These are phyloP conservation scores for Leccinum ochraceum DNA, from an alignment of 768 basidiomycete genomes.

Conservation along the genomic window DNA sequence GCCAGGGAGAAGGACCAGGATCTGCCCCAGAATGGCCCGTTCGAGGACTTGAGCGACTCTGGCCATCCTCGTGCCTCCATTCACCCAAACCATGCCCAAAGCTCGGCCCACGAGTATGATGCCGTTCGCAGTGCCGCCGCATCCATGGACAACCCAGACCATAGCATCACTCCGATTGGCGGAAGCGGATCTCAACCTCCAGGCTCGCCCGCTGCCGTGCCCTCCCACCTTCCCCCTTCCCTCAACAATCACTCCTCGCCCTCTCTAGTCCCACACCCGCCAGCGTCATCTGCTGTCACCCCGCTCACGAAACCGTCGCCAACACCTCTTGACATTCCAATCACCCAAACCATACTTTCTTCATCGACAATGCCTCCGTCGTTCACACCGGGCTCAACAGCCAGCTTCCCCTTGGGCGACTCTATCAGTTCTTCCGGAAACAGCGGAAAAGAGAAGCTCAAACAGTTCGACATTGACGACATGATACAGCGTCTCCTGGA, in stretches of 20 bases:
- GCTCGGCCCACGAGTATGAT: conserved; percentile 38
- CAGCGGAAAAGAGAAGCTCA: conserved; percentile 56
- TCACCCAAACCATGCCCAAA: conserved; percentile 41
- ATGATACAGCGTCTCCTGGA: conserved; percentile 97
- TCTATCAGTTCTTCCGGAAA: conserved; percentile 37
- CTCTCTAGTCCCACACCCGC: conserved; percentile 35
- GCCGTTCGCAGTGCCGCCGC: conserved; percentile 35
- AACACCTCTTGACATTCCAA: conserved; percentile 73
- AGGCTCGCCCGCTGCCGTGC: conserved; percentile 31
- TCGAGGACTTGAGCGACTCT: conserved; percentile 40
- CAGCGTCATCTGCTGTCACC: conserved; percentile 13
- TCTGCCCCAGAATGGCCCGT: conserved; percentile 39
- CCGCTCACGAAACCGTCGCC: conserved; percentile 42
- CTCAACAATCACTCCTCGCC: conserved; percentile 41
- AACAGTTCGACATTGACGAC: conserved; percentile 91
- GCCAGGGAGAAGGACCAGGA: conserved; percentile 71
- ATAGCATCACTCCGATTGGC: conserved; percentile 39
- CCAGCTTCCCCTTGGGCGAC: conserved; percentile 40
- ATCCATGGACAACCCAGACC: conserved; percentile 34
- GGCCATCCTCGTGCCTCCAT: conserved; percentile 47
- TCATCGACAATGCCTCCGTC: conserved; percentile 51
- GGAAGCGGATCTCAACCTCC: conserved; percentile 39
- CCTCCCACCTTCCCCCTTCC: conserved; percentile 40
- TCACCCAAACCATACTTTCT: conserved; percentile 84
- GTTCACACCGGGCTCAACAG: conserved; percentile 53